Evolutionary conservation across 148 eudicot genomes (phyloP).

Genomic region (Arbutus unedo): DNA sequence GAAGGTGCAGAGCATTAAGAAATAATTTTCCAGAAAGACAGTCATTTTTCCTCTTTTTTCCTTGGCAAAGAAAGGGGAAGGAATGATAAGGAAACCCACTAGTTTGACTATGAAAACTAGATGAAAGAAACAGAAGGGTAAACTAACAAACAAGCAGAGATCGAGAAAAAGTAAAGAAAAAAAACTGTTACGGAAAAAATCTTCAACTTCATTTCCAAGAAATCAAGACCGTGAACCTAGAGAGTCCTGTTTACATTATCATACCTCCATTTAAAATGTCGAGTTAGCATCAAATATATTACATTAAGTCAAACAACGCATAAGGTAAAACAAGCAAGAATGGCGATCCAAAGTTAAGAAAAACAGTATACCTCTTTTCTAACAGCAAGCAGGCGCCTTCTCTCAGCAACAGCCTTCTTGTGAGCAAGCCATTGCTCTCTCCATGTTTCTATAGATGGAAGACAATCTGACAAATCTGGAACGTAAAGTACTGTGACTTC

Average conservation of each 20-base stretch:
- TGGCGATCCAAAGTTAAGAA: background rate
- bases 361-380: conserved; percentile 54
- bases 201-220: background rate
- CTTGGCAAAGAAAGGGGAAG: background rate
- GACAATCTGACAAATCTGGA: conserved; percentile 87
- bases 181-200: background rate
- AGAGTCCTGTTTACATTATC: background rate
- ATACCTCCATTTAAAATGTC: background rate
- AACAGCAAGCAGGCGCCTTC: conserved; percentile 41
- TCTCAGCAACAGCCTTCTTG: conserved; percentile 68
- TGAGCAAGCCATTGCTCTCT: conserved; percentile 82
- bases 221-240: background rate
- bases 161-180: background rate
- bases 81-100: background rate
- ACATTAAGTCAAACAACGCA: background rate
- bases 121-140: background rate
- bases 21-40: background rate
- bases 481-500: conserved; percentile 85
- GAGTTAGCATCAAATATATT: background rate
- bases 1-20: too few species aligned
- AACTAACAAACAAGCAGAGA: background rate
- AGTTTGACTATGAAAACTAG: background rate
- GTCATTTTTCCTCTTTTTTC: background rate
- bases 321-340: conserved; percentile 5
- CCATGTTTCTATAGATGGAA: conserved; percentile 83